Base-by-base conservation (phyloP, 164 flowering plant species). In the Stephania japonica region DNA sequence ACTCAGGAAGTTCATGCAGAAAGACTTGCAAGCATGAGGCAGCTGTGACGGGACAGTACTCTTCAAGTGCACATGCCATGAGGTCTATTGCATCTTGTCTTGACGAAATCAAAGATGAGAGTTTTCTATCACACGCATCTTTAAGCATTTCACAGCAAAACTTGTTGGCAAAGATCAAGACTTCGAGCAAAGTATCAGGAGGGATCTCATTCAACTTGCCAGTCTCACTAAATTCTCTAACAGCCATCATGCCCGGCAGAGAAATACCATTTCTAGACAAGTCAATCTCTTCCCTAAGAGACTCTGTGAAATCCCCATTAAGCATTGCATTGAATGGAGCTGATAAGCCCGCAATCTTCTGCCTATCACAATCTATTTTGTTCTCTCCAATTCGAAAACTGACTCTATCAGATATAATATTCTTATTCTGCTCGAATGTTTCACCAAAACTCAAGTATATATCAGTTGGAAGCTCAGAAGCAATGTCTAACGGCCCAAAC, bases 311-410 rank as follows among this genome's bases (percentile, higher is more conserved):
- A 76, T 80, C 77, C 14, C 99, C 99, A 84, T 89, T 86, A 61
- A 96, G 97, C 99, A 96, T 96, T 69, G 99, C 84, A 73, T 80
- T 81, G 79, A 96, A 96, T 70, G 99, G 98, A 76, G 86, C 80
- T 16, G 97, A 91, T 44, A 96, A 85, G 23, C 75, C 74, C 0
- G 99, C 91, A 61, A 96, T 85, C 79, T 84, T 89, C 83, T 84
- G 84, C 83, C 97, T 81, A 71, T 90, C 86, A 83, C 99, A 96
- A 26, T 75, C 74, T 75, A 93, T 85, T 75, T 76, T 86, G 80
- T 88, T 97, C 65, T 86, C 84, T 61, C 87, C 91, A 70, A 96
- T 83, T 69, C 69, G 80, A 63, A 96, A 93, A 27, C 77, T 72
- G 14, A 93, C 97, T 61, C 61, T 76, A 67, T 67, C 68, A 3